Percentiles rank a stretch among this genome's conserved stretches.
phyloP scores from a whole-genome alignment of 148 eudicot genomes.

The Bassia scoparia region DNA sequence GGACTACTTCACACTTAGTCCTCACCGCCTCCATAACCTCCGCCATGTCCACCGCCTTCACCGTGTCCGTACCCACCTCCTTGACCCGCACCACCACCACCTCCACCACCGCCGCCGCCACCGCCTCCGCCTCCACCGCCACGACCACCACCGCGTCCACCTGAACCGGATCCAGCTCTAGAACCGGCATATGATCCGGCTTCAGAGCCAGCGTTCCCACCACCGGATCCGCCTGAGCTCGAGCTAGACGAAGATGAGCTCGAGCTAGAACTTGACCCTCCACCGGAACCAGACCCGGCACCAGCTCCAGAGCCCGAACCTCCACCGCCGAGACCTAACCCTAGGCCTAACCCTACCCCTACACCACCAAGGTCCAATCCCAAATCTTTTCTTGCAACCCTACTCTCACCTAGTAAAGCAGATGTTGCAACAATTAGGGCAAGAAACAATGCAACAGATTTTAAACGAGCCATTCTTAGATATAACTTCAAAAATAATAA shows the following conservation, averaged over 20 bases:
- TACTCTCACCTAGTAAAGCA: constrained; percentile 32
- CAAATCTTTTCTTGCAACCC: constrained; percentile 64
- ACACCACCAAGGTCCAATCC: constrained; percentile 66
- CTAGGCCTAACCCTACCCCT: constrained; percentile 35
- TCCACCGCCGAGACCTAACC: constrained; percentile 35
- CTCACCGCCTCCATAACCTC: constrained; percentile 27
- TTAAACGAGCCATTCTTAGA: constrained; percentile 26
- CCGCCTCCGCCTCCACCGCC: constrained; percentile 27
- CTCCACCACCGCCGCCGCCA: constrained; percentile 22
- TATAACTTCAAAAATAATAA: too few relatives aligned
- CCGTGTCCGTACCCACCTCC: constrained; percentile 28
- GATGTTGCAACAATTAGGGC: constrained; percentile 26
- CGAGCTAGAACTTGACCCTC: constrained; percentile 28
- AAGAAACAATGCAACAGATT: constrained; percentile 25
- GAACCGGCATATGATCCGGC: constrained; percentile 72
- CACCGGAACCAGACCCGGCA: constrained; percentile 35
- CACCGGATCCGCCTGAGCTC: constrained; percentile 39
- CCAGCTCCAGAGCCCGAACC: constrained; percentile 37
- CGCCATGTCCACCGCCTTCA: constrained; percentile 27
- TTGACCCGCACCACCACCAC: constrained; percentile 20
- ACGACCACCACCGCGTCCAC: constrained; percentile 16
- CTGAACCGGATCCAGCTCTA: constrained; percentile 35
- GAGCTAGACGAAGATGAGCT: constrained; percentile 35
- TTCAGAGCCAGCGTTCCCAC: constrained; percentile 53
- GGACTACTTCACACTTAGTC: neutral